A percentile compares a stretch with the other conserved stretches of the same genome.
These are phyloP conservation scores for Schoenoplectus triqueter DNA, from an alignment of 202 grass and related monocot genomes.

Conservation along the genomic window DNA sequence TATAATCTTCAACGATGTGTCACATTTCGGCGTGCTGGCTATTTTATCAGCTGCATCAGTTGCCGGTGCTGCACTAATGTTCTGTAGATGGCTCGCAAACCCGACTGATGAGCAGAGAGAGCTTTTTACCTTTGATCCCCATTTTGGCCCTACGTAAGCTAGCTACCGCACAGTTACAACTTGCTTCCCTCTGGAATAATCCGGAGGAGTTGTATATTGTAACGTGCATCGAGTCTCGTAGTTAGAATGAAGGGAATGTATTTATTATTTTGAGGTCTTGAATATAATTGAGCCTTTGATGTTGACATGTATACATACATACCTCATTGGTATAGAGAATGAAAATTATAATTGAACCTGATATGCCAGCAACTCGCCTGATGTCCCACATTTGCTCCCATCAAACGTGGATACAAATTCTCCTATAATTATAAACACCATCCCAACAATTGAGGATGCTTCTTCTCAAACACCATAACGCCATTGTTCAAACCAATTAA, in stretches of 20 bases:
- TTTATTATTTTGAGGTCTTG: slow-evolving; percentile 2
- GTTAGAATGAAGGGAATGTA: neutral
- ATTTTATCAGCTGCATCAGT: slow-evolving; percentile 79
- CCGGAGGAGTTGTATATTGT: neutral
- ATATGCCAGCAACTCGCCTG: slow-evolving; percentile 33
- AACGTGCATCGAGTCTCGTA: neutral
- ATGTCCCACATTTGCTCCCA: slow-evolving; percentile 79
- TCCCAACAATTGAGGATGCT: slow-evolving; percentile 62
- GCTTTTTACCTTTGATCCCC: slow-evolving; percentile 75
- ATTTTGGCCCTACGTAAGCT: slow-evolving; percentile 50
- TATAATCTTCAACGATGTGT: slow-evolving; percentile 84
- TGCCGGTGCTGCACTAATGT: slow-evolving; percentile 72
- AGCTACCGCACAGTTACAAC: neutral
- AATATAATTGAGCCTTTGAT: slow-evolving; percentile 7
- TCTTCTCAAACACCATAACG: slow-evolving; percentile 71
- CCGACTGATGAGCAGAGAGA: slow-evolving; percentile 87
- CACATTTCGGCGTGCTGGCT: slow-evolving; percentile 86
- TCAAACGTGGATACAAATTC: slow-evolving; percentile 80
- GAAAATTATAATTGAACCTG: neutral
- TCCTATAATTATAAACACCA: slow-evolving; percentile 48
- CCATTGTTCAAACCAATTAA: slow-evolving; percentile 76
- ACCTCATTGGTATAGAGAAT: neutral
- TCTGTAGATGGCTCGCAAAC: slow-evolving; percentile 81
- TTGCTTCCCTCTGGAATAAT: neutral
- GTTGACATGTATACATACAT: neutral